Evolutionary conservation across 2,329 filamentous ascomycete species (phyloP).

Genomic region (Colletotrichum sp.): DNA sequence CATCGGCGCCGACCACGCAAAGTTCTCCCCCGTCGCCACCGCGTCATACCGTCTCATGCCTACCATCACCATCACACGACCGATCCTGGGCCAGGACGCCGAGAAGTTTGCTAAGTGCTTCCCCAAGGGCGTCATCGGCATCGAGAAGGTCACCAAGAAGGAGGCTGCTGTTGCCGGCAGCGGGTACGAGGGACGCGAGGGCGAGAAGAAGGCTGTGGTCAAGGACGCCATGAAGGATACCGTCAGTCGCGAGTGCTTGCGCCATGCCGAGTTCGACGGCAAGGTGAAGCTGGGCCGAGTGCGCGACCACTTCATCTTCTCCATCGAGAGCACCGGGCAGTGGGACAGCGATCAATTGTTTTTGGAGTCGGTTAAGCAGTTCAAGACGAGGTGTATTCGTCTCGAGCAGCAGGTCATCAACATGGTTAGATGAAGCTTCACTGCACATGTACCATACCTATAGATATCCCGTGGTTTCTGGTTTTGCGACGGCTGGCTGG

Average conservation of each 20-base stretch:
- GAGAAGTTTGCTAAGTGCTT: slow-evolving; percentile 92
- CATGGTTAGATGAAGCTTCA: slow-evolving; percentile 56
- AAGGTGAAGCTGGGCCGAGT: slow-evolving; percentile 93
- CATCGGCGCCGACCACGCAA: slow-evolving; percentile 91
- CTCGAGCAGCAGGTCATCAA: slow-evolving; percentile 74
- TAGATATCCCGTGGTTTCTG: slow-evolving; percentile 21
- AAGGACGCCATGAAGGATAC: slow-evolving; percentile 90
- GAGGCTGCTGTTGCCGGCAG: slow-evolving; percentile 66
- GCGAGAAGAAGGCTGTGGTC: slow-evolving; percentile 88
- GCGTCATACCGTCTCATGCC: slow-evolving; percentile 92
- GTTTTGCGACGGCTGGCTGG: slow-evolving; percentile 14
- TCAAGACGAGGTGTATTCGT: slow-evolving; percentile 83
- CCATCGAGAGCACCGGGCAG: slow-evolving; percentile 92
- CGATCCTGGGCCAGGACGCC: slow-evolving; percentile 86
- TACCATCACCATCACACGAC: slow-evolving; percentile 80
- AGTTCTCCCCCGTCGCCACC: slow-evolving; percentile 95
- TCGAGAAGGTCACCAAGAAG: slow-evolving; percentile 72
- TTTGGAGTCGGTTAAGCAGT: slow-evolving; percentile 81
- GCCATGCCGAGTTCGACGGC: slow-evolving; percentile 90
- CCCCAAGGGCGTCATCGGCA: slow-evolving; percentile 81
- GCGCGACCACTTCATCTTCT: slow-evolving; percentile 97
- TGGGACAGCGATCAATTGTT: slow-evolving; percentile 95
- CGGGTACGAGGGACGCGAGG: slow-evolving; percentile 75
- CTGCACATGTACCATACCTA: slow-evolving; percentile 19
- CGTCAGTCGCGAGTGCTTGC: slow-evolving; percentile 88